Percentiles rank a stretch among this genome's conserved stretches.
phyloP scores from a whole-genome alignment of 2,329 filamentous ascomycete species.

The Colletotrichum eremochloae region DNA sequence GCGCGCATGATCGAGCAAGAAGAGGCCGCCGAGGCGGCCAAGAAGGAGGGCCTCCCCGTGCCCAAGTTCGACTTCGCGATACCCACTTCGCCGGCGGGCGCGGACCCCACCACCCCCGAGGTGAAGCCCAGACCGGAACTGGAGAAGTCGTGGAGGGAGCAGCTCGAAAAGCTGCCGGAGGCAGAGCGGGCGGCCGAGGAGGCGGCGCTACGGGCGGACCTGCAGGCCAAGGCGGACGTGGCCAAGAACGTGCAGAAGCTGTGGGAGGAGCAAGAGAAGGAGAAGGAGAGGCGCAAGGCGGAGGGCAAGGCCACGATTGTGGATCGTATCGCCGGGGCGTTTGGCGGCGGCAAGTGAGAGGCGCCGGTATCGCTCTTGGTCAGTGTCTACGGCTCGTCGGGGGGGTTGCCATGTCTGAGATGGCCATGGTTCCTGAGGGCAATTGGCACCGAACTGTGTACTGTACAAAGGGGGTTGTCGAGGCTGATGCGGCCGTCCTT shows the following conservation, averaged over 20 bases:
- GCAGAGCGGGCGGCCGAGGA: slow-evolving; percentile 73
- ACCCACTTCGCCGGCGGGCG: slow-evolving; percentile 59
- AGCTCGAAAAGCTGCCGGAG: slow-evolving; percentile 69
- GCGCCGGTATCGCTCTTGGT: not conserved
- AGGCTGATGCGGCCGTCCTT: too few relatives aligned
- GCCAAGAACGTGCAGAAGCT: slow-evolving; percentile 67
- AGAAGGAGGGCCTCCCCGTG: slow-evolving; percentile 68
- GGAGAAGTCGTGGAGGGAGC: slow-evolving; percentile 65
- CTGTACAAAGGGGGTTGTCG: not conserved
- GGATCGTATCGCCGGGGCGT: slow-evolving; percentile 55
- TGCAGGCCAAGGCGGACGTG: slow-evolving; percentile 71
- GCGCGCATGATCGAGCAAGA: slow-evolving; percentile 90
- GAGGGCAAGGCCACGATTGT: slow-evolving; percentile 63
- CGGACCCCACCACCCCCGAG: not conserved
- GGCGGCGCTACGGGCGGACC: slow-evolving; percentile 73
- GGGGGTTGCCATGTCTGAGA: not conserved
- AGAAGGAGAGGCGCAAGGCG: slow-evolving; percentile 68
- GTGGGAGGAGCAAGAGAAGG: slow-evolving; percentile 67
- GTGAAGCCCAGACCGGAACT: slow-evolving; percentile 59
- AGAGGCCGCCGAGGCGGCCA: slow-evolving; percentile 76
- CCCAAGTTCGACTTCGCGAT: slow-evolving; percentile 73
- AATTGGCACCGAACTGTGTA: slow-evolving; percentile 32
- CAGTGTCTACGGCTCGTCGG: slow-evolving; percentile 8
- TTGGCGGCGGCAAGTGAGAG: slow-evolving; percentile 43
- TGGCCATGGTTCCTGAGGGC: slow-evolving; percentile 43